Evolutionary conservation across 2,329 filamentous ascomycete species (phyloP).

Genomic region (Septoria petroselini): DNA sequence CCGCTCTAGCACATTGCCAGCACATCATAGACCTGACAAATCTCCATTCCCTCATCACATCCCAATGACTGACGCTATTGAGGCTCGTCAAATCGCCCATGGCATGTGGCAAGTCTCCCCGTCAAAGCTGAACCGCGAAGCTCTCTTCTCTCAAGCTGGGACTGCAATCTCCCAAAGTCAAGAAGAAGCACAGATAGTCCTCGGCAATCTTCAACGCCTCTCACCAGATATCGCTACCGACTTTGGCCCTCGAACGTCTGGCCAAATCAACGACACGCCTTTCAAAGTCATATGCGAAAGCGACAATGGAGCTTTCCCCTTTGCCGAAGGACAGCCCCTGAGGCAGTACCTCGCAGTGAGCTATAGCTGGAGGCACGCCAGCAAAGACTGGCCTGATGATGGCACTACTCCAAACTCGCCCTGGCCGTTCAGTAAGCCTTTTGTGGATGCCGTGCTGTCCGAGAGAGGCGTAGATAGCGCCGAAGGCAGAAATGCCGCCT

Average conservation of each 20-base stretch:
- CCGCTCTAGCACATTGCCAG: too few relatives aligned
- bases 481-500: not conserved
- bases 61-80: not conserved
- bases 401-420: not conserved
- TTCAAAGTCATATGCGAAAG: constrained; percentile 5
- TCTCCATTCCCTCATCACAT: too few relatives aligned
- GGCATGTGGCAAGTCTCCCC: not conserved
- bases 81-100: not conserved
- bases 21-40: too few relatives aligned
- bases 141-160: not conserved
- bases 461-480: not conserved
- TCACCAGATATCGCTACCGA: not conserved
- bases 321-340: not conserved
- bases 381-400: constrained; percentile 1
- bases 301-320: constrained; percentile 1
- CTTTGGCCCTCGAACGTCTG: not conserved
- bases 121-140: not conserved
- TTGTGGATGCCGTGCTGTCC: constrained; percentile 3
- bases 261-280: not conserved
- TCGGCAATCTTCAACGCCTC: not conserved
- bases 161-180: not conserved
- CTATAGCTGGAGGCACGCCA: constrained; percentile 4
- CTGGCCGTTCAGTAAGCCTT: constrained; percentile 5
- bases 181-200: not conserved
- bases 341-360: constrained; percentile 4